phyloP scores from a whole-genome alignment of 2,329 filamentous ascomycete species.

The Endoconidiophora laricicola region DNA sequence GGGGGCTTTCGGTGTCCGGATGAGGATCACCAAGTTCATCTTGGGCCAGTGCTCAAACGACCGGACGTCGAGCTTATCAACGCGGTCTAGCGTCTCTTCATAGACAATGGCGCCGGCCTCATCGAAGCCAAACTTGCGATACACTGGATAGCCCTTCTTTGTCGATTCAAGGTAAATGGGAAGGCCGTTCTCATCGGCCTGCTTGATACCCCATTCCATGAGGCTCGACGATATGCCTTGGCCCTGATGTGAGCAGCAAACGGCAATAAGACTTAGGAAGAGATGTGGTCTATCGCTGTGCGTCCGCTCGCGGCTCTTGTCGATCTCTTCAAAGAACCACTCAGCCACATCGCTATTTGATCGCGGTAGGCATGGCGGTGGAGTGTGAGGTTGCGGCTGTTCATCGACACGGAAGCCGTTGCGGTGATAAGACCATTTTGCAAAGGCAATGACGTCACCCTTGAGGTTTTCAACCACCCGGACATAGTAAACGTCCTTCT shows the following conservation, averaged over 20 bases:
- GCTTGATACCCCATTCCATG: conserved; percentile 10
- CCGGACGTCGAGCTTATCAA: neutral
- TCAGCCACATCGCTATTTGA: conserved; percentile 6
- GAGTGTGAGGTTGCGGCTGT: neutral
- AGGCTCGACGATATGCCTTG: conserved; percentile 4
- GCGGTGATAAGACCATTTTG: conserved; percentile 12
- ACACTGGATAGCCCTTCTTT: conserved; percentile 8
- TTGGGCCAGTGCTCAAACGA: conserved; percentile 5
- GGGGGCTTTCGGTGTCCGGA: conserved; percentile 3
- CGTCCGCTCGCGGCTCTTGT: conserved; percentile 5
- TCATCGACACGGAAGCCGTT: conserved; percentile 5
- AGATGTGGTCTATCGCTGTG: conserved; percentile 11
- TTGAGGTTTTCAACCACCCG: neutral
- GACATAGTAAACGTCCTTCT: conserved; percentile 8
- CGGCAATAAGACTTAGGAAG: conserved; percentile 10
- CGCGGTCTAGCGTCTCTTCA: neutral
- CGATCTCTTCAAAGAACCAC: conserved; percentile 11
- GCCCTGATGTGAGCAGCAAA: conserved; percentile 5
- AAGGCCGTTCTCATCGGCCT: conserved; percentile 6
- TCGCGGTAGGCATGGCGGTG: neutral
- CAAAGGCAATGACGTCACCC: conserved; percentile 10
- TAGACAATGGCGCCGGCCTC: conserved; percentile 7
- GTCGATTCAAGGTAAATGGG: conserved; percentile 12
- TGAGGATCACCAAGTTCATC: conserved; percentile 9
- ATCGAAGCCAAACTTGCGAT: conserved; percentile 7